Evolutionary conservation across 768 basidiomycete species (phyloP), one percentile per base, ranked within the genome.

Genomic region (Termitomyces eurrhizus): DNA sequence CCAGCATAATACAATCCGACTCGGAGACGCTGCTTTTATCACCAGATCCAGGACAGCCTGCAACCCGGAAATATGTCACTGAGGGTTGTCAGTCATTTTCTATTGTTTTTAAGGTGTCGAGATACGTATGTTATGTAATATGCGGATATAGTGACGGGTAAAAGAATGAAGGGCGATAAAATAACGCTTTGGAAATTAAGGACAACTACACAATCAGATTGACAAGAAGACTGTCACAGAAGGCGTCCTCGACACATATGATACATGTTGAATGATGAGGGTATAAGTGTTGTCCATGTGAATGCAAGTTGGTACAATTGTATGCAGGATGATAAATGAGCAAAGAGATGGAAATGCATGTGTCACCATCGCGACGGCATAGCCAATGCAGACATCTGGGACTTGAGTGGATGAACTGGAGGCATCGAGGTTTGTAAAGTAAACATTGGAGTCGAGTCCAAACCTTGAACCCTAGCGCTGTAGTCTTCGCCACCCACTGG

Each of bases 321-420:
- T 58, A 57, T 65, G 69, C 58, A 52, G 59, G 59, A 35, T 33
- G 6, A 52, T 60, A 26, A 64, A 66, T 65, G 59, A 55, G 62
- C 58, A 57, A 64, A 60, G 65, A 72, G 56, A 62, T 37, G 57
- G 56, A 49, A 56, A 59, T 61, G 70, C 68, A 67, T 65, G 64
- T 51, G 68, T 77, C 79, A 89, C 87, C 87, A 89, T 21, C 78
- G 76, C 1, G 86, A 76, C 0, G 85, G 84, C 1, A 80, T 74
- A 12, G 87, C 87, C 62, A 83, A 80, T 0, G 87, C 85, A 48
- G 86, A 89, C 79, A 86, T 86, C 69, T 85, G 83, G 7, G 70
- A 68, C 70, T 87, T 88, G 49, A 83, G 73, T 0, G 80, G 80
- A 57, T 83, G 77, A 21, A 73, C 64, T 1, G 70, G 65, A 32